Evolutionary conservation across 2,329 filamentous ascomycete genomes (phyloP).

Genomic region (Neurospora sp.): DNA sequence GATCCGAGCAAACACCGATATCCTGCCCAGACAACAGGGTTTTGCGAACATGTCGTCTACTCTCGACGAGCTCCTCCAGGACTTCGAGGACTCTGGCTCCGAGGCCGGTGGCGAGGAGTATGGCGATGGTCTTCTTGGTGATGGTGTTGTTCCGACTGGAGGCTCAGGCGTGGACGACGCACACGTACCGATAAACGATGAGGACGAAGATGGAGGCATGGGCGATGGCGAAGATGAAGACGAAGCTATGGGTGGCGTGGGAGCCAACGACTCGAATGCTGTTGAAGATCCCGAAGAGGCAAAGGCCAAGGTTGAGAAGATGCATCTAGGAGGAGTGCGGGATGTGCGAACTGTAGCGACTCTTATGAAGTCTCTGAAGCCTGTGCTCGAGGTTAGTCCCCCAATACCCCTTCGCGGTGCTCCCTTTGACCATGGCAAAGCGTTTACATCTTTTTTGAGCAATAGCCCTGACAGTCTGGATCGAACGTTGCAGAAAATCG

Average conservation of each 20-base stretch:
- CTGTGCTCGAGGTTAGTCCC: constrained; percentile 68
- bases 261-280: constrained; percentile 36
- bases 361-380: constrained; percentile 73
- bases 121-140: constrained; percentile 35
- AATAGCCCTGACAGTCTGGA: constrained; percentile 58
- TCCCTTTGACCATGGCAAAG: constrained; percentile 23
- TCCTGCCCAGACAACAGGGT: not conserved
- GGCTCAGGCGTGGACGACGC: constrained; percentile 52
- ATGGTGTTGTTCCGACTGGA: constrained; percentile 27
- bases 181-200: constrained; percentile 43
- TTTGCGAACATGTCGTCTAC: constrained; percentile 65
- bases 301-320: constrained; percentile 73
- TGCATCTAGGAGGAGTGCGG: constrained; percentile 62
- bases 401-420: constrained; percentile 13
- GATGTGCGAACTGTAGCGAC: constrained; percentile 73
- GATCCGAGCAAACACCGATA: not conserved
- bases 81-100: constrained; percentile 79
- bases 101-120: constrained; percentile 57
- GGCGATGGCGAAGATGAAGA: constrained; percentile 46
- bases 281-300: constrained; percentile 57
- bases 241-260: constrained; percentile 46
- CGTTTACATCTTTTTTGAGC: constrained; percentile 56
- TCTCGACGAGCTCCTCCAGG: constrained; percentile 84
- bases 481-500: constrained; percentile 62
- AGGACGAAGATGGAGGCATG: constrained; percentile 51